phyloP scores from a whole-genome alignment of 1,284 basidiomycete genomes.

The Trichosporon sp. region DNA sequence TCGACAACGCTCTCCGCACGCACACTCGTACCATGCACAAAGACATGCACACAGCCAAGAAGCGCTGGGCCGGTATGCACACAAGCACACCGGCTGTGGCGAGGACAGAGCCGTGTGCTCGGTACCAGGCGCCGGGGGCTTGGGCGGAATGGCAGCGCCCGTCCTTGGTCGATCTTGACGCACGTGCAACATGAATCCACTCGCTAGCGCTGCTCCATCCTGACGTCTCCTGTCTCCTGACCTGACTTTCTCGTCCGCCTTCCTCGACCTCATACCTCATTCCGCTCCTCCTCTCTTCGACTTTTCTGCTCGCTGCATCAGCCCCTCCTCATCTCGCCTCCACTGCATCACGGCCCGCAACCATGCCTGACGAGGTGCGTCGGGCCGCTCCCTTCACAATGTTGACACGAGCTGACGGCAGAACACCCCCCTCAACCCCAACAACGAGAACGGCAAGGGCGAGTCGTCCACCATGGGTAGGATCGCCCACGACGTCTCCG shows the following conservation, averaged over 20 bases:
- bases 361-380: background rate
- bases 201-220: background rate
- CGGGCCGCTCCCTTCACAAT: background rate
- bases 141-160: background rate
- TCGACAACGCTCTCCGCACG: background rate
- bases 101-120: background rate
- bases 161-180: background rate
- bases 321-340: background rate
- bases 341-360: background rate
- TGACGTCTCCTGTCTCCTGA: background rate
- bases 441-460: background rate
- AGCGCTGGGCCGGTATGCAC: background rate
- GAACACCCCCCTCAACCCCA: constrained; percentile 16
- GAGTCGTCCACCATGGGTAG: constrained; percentile 17
- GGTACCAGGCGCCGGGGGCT: background rate
- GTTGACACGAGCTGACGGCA: constrained; percentile 2
- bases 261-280: background rate
- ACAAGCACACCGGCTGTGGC: background rate
- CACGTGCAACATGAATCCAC: background rate
- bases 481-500: constrained; percentile 30
- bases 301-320: background rate
- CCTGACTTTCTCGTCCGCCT: background rate
- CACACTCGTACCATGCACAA: background rate
- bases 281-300: background rate
- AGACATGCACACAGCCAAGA: background rate